These are phyloP conservation scores for Coemansia sp. DNA, from an alignment of 192 early-diverging fungal genomes.

Conservation along the genomic window DNA sequence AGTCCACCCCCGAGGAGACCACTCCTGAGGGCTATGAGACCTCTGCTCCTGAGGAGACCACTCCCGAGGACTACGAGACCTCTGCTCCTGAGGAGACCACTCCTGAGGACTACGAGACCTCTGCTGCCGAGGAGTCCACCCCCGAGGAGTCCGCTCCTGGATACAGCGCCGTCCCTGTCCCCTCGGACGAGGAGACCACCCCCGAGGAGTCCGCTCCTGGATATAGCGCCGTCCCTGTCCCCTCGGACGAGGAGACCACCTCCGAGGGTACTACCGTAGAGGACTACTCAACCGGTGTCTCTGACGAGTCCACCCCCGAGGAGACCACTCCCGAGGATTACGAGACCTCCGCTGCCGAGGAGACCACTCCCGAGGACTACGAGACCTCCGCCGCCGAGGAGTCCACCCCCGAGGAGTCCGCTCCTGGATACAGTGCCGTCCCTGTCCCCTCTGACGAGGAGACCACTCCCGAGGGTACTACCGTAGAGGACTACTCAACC, in stretches of 20 bases:
- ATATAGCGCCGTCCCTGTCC: constrained; percentile 12
- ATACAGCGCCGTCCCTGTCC: constrained; percentile 13
- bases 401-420: constrained; percentile 4
- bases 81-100: not conserved
- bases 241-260: constrained; percentile 13
- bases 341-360: constrained; percentile 6
- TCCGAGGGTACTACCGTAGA: not conserved
- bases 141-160: too few relatives aligned
- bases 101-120: not conserved
- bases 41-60: constrained; percentile 7
- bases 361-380: not conserved
- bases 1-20: constrained; percentile 9
- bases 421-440: constrained; percentile 13
- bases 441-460: constrained; percentile 8
- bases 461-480: not conserved
- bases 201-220: not conserved
- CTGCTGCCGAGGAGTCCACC: constrained; percentile 9
- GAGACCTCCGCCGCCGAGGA: constrained; percentile 3
- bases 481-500: constrained; percentile 9
- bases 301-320: not conserved
- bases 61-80: not conserved
- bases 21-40: constrained; percentile 11
- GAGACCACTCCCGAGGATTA: constrained; percentile 10
- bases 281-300: not conserved
- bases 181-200: constrained; percentile 8